These are phyloP conservation scores for Sordariomycetes sp. DNA, from an alignment of 2,329 filamentous ascomycete genomes.

Conservation along the genomic window DNA sequence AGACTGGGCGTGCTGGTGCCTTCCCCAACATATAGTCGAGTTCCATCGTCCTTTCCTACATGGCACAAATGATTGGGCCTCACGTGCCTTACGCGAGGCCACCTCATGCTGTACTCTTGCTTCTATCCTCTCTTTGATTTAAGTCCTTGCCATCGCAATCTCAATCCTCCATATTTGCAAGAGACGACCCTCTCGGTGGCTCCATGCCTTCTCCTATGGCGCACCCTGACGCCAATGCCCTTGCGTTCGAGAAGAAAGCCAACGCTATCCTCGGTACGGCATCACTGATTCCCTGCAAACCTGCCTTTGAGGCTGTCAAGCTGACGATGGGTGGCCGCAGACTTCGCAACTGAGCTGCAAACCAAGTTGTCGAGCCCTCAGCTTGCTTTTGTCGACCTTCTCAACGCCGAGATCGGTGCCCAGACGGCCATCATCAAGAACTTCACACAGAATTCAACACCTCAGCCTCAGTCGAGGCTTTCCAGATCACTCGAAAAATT, in stretches of 20 bases:
- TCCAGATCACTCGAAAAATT: conserved; percentile 39
- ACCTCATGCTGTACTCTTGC: too few relatives aligned
- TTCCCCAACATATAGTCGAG: too few relatives aligned
- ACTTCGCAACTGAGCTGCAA: conserved; percentile 16
- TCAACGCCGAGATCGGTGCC: conserved; percentile 18
- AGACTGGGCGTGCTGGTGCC: too few relatives aligned
- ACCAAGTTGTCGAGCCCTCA: conserved; percentile 18
- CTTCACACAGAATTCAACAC: conserved; percentile 4
- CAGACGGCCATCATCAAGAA: conserved; percentile 13
- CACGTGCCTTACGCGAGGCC: too few relatives aligned
- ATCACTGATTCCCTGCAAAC: not conserved
- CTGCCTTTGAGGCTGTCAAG: too few relatives aligned
- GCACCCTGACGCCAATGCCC: conserved; percentile 5
- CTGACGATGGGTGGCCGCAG: conserved; percentile 8
- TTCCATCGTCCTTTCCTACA: too few relatives aligned
- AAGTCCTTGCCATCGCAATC: too few relatives aligned
- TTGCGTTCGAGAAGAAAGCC: conserved; percentile 13
- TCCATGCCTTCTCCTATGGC: too few relatives aligned
- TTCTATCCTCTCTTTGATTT: too few relatives aligned
- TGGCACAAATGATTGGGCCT: too few relatives aligned
- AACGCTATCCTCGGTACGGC: conserved; percentile 12
- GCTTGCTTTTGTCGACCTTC: conserved; percentile 30
- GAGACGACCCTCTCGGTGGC: too few relatives aligned
- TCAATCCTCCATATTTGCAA: too few relatives aligned
- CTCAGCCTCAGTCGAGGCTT: not conserved